Evolutionary conservation across 1,284 basidiomycete genomes (phyloP).

Genomic region (Ustilago nuda): DNA sequence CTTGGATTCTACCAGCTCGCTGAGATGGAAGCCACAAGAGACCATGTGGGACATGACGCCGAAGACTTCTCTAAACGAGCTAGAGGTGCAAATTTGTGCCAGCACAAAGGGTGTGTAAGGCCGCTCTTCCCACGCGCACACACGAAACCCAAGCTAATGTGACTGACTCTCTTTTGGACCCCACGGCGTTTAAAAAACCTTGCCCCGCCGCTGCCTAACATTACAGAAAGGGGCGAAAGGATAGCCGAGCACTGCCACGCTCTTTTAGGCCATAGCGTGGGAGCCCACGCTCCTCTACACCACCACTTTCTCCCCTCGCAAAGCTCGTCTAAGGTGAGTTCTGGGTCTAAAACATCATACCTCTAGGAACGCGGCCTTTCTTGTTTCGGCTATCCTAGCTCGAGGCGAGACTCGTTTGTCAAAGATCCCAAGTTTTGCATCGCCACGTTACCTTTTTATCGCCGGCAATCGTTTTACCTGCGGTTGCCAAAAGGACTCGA

Average conservation of each 20-base stretch:
- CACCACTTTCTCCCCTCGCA: neutral
- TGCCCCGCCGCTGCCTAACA: neutral
- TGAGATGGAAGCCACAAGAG: neutral
- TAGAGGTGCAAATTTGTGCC: neutral
- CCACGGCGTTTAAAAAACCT: neutral
- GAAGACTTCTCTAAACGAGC: neutral
- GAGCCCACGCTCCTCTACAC: neutral
- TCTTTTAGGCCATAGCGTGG: neutral
- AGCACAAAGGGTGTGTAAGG: neutral
- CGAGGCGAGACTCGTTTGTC: neutral
- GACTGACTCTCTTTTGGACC: neutral
- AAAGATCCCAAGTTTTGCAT: neutral
- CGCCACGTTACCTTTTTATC: neutral
- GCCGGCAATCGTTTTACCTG: neutral
- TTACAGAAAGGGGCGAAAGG: neutral
- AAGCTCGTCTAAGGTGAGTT: neutral
- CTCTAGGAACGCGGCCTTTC: neutral
- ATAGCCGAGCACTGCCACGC: constrained; percentile 1
- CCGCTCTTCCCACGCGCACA: neutral
- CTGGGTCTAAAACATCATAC: neutral
- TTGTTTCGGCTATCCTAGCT: neutral
- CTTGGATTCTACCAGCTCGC: neutral
- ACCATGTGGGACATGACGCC: constrained; percentile 5
- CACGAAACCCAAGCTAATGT: neutral
- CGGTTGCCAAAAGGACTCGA: neutral